phyloP scores from a whole-genome alignment of 2,329 filamentous ascomycete species.

The Chaetothyriales sp. region DNA sequence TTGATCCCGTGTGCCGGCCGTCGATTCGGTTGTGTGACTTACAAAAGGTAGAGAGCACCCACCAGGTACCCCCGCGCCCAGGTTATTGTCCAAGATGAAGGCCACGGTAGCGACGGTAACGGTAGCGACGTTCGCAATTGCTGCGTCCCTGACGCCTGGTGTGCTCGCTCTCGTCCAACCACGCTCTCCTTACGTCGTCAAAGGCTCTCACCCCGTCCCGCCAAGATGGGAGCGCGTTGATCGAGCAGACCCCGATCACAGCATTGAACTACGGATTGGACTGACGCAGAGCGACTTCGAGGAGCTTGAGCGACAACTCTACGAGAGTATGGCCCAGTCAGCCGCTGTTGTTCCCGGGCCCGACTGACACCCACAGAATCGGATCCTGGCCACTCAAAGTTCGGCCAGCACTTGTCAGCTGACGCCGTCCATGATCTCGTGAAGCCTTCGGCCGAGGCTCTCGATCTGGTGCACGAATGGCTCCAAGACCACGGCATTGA shows the following conservation, averaged over 20 bases:
- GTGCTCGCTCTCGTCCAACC: conserved; percentile 16
- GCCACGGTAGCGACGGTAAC: neutral
- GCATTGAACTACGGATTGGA: conserved; percentile 44
- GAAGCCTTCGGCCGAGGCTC: conserved; percentile 10
- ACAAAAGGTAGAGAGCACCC: neutral
- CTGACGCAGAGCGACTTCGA: conserved; percentile 45
- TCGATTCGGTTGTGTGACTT: neutral
- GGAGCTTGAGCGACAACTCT: conserved; percentile 42
- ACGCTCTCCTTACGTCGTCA: conserved; percentile 37
- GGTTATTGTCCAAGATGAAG: neutral
- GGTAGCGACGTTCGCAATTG: neutral
- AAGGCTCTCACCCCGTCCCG: conserved; percentile 43
- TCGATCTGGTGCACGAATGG: conserved; percentile 11
- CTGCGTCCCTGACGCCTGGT: neutral
- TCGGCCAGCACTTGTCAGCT: conserved; percentile 14
- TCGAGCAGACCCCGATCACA: conserved; percentile 34
- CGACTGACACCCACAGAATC: neutral
- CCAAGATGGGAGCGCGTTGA: conserved; percentile 37
- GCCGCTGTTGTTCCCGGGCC: neutral
- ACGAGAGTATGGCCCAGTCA: conserved; percentile 30
- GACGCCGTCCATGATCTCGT: conserved; percentile 14
- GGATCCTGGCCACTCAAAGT: neutral
- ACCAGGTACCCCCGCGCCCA: neutral
- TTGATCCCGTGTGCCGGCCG: neutral
- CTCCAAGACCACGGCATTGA: conserved; percentile 36